Evolutionary conservation across 805 yeast genomes (phyloP).

Genomic region (Soucietia sequanensis): DNA sequence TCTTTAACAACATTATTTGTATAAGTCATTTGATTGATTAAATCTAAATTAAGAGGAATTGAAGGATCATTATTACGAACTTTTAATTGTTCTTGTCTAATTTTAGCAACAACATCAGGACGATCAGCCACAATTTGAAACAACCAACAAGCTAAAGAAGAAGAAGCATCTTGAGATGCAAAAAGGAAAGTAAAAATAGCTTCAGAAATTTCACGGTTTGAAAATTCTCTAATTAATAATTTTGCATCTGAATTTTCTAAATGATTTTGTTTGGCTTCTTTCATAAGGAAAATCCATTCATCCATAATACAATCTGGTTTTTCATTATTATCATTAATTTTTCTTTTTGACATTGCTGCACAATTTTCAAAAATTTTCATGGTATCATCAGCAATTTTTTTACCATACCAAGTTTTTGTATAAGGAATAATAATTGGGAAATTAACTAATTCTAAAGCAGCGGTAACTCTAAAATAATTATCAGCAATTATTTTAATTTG

Average conservation of each 20-base stretch:
- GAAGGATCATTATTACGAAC: conserved; percentile 78
- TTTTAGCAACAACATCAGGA: conserved; percentile 82
- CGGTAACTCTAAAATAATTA: conserved; percentile 87
- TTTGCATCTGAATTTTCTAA: conserved; percentile 53
- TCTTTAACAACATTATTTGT: conserved; percentile 91
- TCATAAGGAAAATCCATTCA: conserved; percentile 89
- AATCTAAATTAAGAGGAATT: conserved; percentile 58
- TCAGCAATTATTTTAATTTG: conserved; percentile 88
- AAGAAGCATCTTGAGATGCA: conserved; percentile 98
- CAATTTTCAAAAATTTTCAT: conserved; percentile 89
- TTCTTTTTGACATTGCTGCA: conserved; percentile 83
- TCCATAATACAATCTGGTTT: conserved; percentile 89
- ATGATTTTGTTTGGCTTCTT: conserved; percentile 58
- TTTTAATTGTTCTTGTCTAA: conserved; percentile 87
- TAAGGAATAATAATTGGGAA: conserved; percentile 95
- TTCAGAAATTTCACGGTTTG: conserved; percentile 91
- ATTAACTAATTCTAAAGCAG: conserved; percentile 95
- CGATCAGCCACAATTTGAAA: conserved; percentile 95
- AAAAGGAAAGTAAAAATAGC: conserved; percentile 94
- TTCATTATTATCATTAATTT: conserved; percentile 70
- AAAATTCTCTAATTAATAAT: conserved; percentile 72
- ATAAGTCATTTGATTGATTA: conserved; percentile 84
- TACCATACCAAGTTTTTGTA: conserved; percentile 98
- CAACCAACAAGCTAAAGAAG: conserved; percentile 96
- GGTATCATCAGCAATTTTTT: conserved; percentile 87